Conservation (phyloP, 1,284 basidiomycete species). For the Sporisorium iseilematis-ciliati region DNA sequence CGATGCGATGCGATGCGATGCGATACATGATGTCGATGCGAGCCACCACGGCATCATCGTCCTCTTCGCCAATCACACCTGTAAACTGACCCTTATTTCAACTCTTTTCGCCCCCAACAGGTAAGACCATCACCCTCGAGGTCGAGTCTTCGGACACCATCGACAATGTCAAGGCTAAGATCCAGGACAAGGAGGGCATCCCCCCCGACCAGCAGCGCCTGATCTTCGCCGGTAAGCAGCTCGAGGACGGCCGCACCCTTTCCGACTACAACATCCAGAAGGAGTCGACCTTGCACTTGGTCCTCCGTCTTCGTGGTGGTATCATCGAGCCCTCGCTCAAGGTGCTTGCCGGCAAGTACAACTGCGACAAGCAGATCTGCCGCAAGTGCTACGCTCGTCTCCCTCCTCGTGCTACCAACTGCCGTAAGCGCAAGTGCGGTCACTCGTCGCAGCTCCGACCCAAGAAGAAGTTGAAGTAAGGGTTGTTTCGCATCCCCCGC, state of each 20-base stretch:
- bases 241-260: constrained; percentile 74
- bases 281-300: constrained; percentile 68
- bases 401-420: constrained; percentile 98
- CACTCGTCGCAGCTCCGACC: constrained; percentile 73
- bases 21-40: constrained; percentile 22
- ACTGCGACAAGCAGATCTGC: constrained; percentile 78
- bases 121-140: constrained; percentile 71
- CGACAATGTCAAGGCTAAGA: constrained; percentile 71
- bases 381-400: constrained; percentile 99
- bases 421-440: constrained; percentile 78
- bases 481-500: constrained; percentile 62
- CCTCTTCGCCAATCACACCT: neutral
- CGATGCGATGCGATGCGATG: neutral
- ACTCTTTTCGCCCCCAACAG: constrained; percentile 41
- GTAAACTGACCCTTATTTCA: constrained; percentile 13
- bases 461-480: constrained; percentile 95
- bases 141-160: constrained; percentile 71
- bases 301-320: constrained; percentile 68
- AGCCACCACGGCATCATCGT: neutral
- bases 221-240: constrained; percentile 98
- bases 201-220: constrained; percentile 96
- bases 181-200: constrained; percentile 78
- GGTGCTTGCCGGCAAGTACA: constrained; percentile 89
- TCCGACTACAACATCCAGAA: constrained; percentile 85
- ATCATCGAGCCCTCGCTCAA: constrained; percentile 70